A percentile compares a stretch with the other conserved stretches of the same genome.
These are phyloP conservation scores for Entomophthora muscae DNA, from an alignment of 371 early-diverging fungal species.

Conservation along the genomic window DNA sequence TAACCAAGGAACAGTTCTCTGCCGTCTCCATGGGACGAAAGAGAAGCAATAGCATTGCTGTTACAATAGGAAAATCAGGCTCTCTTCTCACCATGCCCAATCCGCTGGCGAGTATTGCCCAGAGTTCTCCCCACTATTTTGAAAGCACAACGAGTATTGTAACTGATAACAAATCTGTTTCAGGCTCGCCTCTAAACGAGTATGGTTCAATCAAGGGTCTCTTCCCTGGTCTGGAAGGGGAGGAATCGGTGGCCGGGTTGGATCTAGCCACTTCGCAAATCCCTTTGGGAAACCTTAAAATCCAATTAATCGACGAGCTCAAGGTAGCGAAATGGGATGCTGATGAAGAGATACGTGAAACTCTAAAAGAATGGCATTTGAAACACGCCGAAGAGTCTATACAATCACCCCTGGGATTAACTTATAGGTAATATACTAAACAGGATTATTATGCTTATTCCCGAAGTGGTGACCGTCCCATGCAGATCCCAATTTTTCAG, in stretches of 20 bases:
- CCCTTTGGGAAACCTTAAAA: neutral
- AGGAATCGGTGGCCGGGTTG: conserved; percentile 3
- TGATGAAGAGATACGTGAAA: neutral
- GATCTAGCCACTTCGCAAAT: neutral
- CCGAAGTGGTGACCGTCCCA: neutral
- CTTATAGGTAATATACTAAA: neutral
- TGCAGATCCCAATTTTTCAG: neutral
- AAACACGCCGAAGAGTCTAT: neutral
- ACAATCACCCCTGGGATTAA: neutral
- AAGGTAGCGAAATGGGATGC: neutral
- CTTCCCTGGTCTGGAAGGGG: neutral
- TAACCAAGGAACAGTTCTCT: neutral
- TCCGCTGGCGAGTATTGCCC: neutral
- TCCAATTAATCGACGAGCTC: neutral
- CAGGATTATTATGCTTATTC: neutral
- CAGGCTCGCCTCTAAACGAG: neutral
- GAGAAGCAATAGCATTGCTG: conserved; percentile 4
- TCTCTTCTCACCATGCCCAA: neutral
- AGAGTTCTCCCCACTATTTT: neutral
- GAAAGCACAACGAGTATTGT: neutral
- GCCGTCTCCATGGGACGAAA: conserved; percentile 2
- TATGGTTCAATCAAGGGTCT: neutral
- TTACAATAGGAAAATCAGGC: conserved; percentile 4
- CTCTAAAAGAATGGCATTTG: neutral
- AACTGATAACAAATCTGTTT: neutral